Evolutionary conservation across 2,329 filamentous ascomycete genomes (phyloP).

Genomic region (Sordariomycetes sp.): DNA sequence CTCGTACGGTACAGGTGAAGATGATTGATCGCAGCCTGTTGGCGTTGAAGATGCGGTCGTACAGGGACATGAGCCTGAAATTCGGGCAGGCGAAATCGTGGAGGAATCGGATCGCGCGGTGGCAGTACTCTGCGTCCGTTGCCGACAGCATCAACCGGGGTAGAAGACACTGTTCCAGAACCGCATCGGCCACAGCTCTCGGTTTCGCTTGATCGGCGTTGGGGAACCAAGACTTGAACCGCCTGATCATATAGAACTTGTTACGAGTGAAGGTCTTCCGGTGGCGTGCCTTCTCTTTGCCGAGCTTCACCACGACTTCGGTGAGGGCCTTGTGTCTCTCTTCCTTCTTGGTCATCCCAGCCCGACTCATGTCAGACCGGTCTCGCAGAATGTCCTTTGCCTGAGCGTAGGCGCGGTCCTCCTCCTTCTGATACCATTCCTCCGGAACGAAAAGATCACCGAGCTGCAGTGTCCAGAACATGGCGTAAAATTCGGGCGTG

Average conservation of each 20-base stretch:
- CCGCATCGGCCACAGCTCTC: conserved; percentile 48
- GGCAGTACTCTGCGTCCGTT: conserved; percentile 78
- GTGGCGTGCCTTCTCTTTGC: conserved; percentile 8
- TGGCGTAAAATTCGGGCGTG: conserved; percentile 70
- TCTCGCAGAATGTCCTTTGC: conserved; percentile 56
- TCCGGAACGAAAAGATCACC: conserved; percentile 69
- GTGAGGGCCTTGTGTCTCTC: conserved; percentile 56
- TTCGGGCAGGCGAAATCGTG: conserved; percentile 74
- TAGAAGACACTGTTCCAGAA: conserved; percentile 87
- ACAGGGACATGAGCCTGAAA: conserved; percentile 74
- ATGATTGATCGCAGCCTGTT: conserved; percentile 72
- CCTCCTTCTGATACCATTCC: conserved; percentile 66
- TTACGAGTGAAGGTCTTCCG: conserved; percentile 6
- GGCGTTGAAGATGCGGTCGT: conserved; percentile 73
- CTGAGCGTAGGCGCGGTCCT: conserved; percentile 53
- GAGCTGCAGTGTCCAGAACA: conserved; percentile 84
- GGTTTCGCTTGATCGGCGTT: conserved; percentile 43
- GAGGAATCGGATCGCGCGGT: conserved; percentile 74
- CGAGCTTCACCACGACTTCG: conserved; percentile 29
- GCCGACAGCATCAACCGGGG: conserved; percentile 75
- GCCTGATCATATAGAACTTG: conserved; percentile 56
- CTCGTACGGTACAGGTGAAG: conserved; percentile 78
- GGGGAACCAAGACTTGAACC: conserved; percentile 70
- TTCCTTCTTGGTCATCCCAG: conserved; percentile 53
- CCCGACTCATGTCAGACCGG: conserved; percentile 57